Percentiles rank a stretch among this genome's conserved stretches.
Evolutionary conservation across 495 filamentous ascomycete genomes (phyloP).

Genomic region (Niebla homalea): DNA sequence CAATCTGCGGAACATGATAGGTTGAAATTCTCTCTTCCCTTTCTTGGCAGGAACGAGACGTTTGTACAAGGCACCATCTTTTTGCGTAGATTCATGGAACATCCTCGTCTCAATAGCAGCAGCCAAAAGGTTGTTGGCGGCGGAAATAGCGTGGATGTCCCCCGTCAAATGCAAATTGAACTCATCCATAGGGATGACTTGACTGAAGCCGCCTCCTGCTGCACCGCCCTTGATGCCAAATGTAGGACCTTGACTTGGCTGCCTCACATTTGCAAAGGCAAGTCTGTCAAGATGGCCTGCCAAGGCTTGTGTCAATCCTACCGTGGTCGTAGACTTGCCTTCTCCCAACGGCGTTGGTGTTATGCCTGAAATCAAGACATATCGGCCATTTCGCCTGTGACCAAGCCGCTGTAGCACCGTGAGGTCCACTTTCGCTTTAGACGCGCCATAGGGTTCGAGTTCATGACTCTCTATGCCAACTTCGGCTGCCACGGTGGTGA

Average conservation of each 20-base stretch:
- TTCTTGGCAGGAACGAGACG: conserved; percentile 82
- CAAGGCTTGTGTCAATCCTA: conserved; percentile 89
- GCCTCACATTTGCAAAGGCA: conserved; percentile 89
- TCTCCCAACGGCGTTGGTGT: conserved; percentile 96
- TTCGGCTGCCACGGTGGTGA: conserved; percentile 72
- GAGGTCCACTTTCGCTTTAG: conserved; percentile 90
- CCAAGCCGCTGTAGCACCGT: conserved; percentile 64
- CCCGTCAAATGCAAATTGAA: conserved; percentile 97
- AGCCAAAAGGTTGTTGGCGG: conserved; percentile 95
- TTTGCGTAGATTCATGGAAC: conserved; percentile 93
- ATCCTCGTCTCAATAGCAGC: conserved; percentile 96
- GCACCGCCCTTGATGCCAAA: conserved; percentile 99
- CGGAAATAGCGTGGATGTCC: conserved; percentile 94
- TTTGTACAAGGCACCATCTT: conserved; percentile 77
- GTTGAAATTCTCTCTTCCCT: conserved; percentile 73
- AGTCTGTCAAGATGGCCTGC: conserved; percentile 77
- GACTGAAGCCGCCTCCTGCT: conserved; percentile 92
- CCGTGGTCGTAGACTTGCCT: conserved; percentile 97
- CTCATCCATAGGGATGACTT: conserved; percentile 99
- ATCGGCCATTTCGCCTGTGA: conserved; percentile 78
- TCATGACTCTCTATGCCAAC: conserved; percentile 75
- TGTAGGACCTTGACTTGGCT: conserved; percentile 92
- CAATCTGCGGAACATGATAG: conserved; percentile 79
- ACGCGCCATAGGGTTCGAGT: conserved; percentile 84
- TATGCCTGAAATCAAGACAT: conserved; percentile 86